Conservation (phyloP, 2,329 filamentous ascomycete species). For the Aspergillus texensis region DNA sequence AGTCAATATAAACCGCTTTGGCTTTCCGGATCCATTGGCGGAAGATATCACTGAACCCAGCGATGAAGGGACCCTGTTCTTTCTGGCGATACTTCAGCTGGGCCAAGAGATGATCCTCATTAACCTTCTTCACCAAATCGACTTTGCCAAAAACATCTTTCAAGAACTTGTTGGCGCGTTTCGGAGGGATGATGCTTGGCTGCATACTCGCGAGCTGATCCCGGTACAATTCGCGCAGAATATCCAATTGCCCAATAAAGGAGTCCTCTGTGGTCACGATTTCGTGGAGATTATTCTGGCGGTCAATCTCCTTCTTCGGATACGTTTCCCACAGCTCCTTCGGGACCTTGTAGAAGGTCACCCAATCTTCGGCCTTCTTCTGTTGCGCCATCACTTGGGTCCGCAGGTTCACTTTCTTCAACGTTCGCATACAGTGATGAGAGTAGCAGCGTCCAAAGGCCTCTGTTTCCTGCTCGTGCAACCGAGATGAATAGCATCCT, state of each 20-base stretch:
- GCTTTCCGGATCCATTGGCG: conserved; percentile 98
- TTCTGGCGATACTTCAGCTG: conserved; percentile 96
- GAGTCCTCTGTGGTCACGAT: conserved; percentile 91
- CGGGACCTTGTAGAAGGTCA: conserved; percentile 80
- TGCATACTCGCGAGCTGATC: conserved; percentile 74
- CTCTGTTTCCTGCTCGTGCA: conserved; percentile 67
- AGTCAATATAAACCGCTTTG: conserved; percentile 84
- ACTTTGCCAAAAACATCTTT: conserved; percentile 86
- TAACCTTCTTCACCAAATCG: conserved; percentile 84
- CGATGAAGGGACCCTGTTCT: conserved; percentile 93
- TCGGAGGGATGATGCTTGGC: conserved; percentile 78
- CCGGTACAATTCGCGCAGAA: conserved; percentile 81
- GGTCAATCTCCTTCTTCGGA: conserved; percentile 83
- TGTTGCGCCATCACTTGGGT: conserved; percentile 69
- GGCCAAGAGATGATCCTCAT: conserved; percentile 87
- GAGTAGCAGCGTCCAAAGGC: conserved; percentile 84
- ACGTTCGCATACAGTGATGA: conserved; percentile 86
- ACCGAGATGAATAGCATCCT: conserved; percentile 84
- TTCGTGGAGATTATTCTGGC: conserved; percentile 93
- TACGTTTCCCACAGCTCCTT: conserved; percentile 73
- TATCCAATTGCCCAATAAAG: conserved; percentile 86
- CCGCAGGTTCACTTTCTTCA: conserved; percentile 91
- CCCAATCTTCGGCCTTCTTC: conserved; percentile 79
- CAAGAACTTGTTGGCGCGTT: conserved; percentile 78
- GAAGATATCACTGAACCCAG: conserved; percentile 95